Conservation (phyloP, 2,329 filamentous ascomycete species). For the Sporothrix pallida region DNA sequence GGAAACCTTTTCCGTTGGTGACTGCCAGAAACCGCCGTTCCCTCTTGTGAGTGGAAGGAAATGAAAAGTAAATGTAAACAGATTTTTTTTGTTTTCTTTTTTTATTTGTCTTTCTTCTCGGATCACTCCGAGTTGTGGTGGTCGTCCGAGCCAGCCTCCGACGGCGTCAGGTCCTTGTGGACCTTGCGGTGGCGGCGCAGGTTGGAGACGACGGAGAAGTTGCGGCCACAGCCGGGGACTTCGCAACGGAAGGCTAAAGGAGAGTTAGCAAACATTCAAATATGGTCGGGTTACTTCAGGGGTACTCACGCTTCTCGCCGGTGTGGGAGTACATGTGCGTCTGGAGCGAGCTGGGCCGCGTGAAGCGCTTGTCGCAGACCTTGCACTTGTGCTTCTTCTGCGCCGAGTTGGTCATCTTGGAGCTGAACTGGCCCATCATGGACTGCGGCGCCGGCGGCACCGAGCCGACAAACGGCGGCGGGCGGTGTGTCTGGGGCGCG, state of each 20-base stretch:
- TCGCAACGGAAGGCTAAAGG: constrained; percentile 85
- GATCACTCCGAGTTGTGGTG: constrained; percentile 57
- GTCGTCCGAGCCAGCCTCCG: constrained; percentile 68
- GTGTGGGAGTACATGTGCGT: constrained; percentile 99
- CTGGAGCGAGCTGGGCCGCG: constrained; percentile 88
- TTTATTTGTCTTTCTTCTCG: background rate
- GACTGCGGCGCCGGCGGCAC: constrained; percentile 80
- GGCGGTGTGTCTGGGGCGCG: background rate
- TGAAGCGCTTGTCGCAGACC: constrained; percentile 97
- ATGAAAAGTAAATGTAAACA: background rate
- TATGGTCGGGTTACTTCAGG: too few species aligned
- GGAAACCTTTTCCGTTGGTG: background rate
- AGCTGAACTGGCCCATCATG: constrained; percentile 99
- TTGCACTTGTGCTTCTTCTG: constrained; percentile 99
- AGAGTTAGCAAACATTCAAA: background rate
- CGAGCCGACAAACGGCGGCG: background rate
- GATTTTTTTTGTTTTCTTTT: background rate
- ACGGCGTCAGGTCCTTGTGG: constrained; percentile 77
- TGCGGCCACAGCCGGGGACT: constrained; percentile 90
- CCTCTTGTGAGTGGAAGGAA: background rate
- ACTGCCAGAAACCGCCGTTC: constrained; percentile 16
- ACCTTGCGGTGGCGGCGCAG: constrained; percentile 93
- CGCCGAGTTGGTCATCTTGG: constrained; percentile 91
- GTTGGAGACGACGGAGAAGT: constrained; percentile 98
- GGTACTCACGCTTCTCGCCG: constrained; percentile 88